Conservation (phyloP, 2,329 filamentous ascomycete genomes). For the Rhytidhysteron rufulum region DNA sequence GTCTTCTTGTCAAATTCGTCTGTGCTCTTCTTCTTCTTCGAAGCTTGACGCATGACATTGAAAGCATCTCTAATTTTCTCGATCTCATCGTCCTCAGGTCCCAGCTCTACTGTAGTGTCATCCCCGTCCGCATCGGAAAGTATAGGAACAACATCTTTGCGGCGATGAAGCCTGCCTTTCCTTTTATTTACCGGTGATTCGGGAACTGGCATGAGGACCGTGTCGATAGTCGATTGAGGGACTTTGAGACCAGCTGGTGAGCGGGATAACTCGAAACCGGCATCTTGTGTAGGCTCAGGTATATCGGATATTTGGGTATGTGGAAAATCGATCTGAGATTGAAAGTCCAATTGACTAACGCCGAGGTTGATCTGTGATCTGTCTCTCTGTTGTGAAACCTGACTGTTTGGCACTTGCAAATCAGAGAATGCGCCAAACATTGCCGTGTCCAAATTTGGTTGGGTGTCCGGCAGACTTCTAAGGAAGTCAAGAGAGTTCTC, state of each 20-base stretch:
- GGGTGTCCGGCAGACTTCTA: constrained; percentile 51
- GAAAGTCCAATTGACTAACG: constrained; percentile 34
- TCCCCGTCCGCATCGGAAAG: constrained; percentile 47
- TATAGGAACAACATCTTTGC: constrained; percentile 36
- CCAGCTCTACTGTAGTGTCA: constrained; percentile 16
- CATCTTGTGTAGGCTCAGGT: constrained; percentile 76
- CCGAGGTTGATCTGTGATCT: constrained; percentile 25
- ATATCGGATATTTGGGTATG: constrained; percentile 65
- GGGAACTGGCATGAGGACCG: constrained; percentile 54
- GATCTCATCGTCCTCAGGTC: constrained; percentile 26
- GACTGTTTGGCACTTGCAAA: constrained; percentile 53
- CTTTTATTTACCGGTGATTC: constrained; percentile 65
- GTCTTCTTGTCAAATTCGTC: constrained; percentile 75
- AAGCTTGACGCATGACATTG: constrained; percentile 64
- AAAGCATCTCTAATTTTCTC: constrained; percentile 57
- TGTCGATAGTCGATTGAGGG: constrained; percentile 68
- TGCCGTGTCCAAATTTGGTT: constrained; percentile 53
- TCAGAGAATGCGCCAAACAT: constrained; percentile 61
- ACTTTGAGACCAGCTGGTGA: constrained; percentile 65
- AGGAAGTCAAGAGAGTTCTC: constrained; percentile 51
- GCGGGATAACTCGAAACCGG: constrained; percentile 64
- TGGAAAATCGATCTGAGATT: constrained; percentile 24
- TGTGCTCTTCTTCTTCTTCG: constrained; percentile 48
- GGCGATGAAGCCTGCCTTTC: constrained; percentile 55
- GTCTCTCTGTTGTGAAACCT: constrained; percentile 33